These are phyloP conservation scores for Graphilbum fragrans DNA, from an alignment of 2,329 filamentous ascomycete genomes.

Conservation along the genomic window DNA sequence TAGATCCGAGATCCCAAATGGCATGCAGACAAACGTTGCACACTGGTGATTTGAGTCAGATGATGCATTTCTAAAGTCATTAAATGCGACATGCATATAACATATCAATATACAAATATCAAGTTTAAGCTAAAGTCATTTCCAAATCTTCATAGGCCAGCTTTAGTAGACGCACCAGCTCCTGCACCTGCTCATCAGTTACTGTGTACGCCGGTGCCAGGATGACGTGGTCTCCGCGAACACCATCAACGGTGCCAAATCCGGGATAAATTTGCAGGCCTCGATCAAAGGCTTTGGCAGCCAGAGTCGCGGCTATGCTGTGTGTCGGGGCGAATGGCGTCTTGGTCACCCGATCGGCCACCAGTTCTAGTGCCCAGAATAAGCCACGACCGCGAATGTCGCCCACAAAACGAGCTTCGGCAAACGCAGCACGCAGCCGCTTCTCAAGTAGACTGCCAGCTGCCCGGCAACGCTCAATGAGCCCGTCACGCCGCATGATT, in stretches of 20 bases:
- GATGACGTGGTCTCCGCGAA: conserved; percentile 55
- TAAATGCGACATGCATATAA: too few species aligned
- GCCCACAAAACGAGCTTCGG: conserved; percentile 31
- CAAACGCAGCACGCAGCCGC: conserved; percentile 26
- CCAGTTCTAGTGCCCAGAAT: conserved; percentile 38
- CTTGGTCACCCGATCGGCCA: conserved; percentile 17
- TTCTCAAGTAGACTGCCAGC: conserved; percentile 38
- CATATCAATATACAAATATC: too few species aligned
- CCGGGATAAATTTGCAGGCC: conserved; percentile 45
- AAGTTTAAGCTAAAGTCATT: too few species aligned
- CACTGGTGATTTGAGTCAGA: too few species aligned
- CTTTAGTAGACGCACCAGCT: neutral
- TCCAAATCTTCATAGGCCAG: conserved; percentile 2
- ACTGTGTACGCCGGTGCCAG: conserved; percentile 54
- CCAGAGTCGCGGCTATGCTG: conserved; percentile 17
- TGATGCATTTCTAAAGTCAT: too few species aligned
- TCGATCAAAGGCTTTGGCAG: conserved; percentile 16
- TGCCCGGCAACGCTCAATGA: conserved; percentile 43
- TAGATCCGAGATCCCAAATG: too few species aligned
- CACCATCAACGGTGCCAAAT: conserved; percentile 44
- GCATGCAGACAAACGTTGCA: too few species aligned
- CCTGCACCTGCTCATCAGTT: neutral
- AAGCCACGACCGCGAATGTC: conserved; percentile 49
- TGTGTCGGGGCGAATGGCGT: conserved; percentile 17
- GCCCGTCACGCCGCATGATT: conserved; percentile 41